Evolutionary conservation across 805 yeast genomes (phyloP).

Genomic region (Saturnispora halmiae): DNA sequence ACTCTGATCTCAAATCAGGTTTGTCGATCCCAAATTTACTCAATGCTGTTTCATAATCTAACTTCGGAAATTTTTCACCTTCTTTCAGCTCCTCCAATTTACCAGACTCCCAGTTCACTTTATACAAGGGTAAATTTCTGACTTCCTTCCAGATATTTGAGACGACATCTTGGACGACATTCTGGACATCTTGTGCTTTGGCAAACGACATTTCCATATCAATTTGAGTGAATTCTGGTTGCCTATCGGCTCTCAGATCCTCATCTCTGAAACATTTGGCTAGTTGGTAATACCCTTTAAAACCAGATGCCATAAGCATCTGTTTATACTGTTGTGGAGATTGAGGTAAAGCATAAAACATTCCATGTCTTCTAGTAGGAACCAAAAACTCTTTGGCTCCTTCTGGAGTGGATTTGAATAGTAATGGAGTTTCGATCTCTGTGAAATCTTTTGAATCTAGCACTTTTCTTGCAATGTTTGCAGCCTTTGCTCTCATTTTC

Average conservation of each 20-base stretch:
- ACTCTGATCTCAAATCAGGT: conserved; percentile 71
- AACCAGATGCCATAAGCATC: conserved; percentile 87
- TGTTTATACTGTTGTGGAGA: conserved; percentile 98
- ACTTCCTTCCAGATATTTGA: conserved; percentile 45
- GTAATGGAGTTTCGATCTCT: conserved; percentile 86
- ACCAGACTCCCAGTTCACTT: conserved; percentile 26
- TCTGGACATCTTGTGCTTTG: conserved; percentile 54
- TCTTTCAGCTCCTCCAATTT: conserved; percentile 23
- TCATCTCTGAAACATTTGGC: conserved; percentile 96
- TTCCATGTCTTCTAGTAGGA: conserved; percentile 60
- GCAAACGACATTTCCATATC: conserved; percentile 92
- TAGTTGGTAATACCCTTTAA: conserved; percentile 75
- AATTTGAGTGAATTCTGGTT: conserved; percentile 96
- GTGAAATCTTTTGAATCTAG: conserved; percentile 42
- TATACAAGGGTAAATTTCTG: conserved; percentile 33
- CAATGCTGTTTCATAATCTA: conserved; percentile 65
- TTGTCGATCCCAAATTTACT: conserved; percentile 81
- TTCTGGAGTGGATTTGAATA: conserved; percentile 95
- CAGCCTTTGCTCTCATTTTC: conserved; percentile 46
- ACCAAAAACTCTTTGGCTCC: conserved; percentile 95
- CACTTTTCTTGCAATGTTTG: conserved; percentile 32
- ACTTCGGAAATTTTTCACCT: conserved; percentile 31
- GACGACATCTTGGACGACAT: conserved; percentile 52
- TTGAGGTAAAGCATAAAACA: conserved; percentile 87
- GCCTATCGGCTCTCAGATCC: conserved; percentile 88